Conservation (phyloP, 106 monocot species). For the Platanthera zijinensis region DNA sequence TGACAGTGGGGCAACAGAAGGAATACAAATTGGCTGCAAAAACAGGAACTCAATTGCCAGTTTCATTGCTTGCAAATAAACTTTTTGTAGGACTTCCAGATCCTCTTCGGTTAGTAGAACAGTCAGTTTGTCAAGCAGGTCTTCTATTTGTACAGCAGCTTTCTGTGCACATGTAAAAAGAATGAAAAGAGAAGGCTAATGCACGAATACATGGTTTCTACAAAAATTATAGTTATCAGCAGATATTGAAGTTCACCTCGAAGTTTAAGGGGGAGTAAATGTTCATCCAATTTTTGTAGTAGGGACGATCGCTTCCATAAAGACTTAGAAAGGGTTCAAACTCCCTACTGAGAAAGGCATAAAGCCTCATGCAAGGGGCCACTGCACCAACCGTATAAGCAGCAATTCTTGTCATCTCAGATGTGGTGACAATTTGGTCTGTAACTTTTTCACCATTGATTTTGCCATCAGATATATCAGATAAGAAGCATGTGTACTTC, state of each 20-base stretch:
- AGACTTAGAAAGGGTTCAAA: slow-evolving; percentile 24
- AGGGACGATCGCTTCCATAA: slow-evolving; percentile 38
- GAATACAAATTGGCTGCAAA: slow-evolving; percentile 43
- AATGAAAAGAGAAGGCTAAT: background rate
- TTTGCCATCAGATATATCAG: slow-evolving; percentile 73
- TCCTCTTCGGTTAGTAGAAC: slow-evolving; percentile 83
- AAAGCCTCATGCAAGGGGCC: slow-evolving; percentile 79
- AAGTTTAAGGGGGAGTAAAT: slow-evolving; percentile 38
- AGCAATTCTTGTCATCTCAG: slow-evolving; percentile 93
- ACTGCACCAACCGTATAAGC: slow-evolving; percentile 77
- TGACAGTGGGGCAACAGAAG: slow-evolving; percentile 48
- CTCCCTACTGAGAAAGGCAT: slow-evolving; percentile 58
- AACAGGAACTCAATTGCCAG: slow-evolving; percentile 66
- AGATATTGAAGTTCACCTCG: slow-evolving; percentile 36
- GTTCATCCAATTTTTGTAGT: slow-evolving; percentile 65
- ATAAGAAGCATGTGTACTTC: slow-evolving; percentile 63
- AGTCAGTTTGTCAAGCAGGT: slow-evolving; percentile 83
- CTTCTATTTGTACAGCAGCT: slow-evolving; percentile 58
- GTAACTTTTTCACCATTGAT: slow-evolving; percentile 55
- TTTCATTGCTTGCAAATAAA: slow-evolving; percentile 66
- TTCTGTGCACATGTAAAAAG: slow-evolving; percentile 22
- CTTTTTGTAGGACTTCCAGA: slow-evolving; percentile 75
- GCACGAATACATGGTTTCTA: no score
- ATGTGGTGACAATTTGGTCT: slow-evolving; percentile 74
- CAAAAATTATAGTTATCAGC: no score